Conservation (phyloP, 1,284 basidiomycete species). For the Ustilago crameri region DNA sequence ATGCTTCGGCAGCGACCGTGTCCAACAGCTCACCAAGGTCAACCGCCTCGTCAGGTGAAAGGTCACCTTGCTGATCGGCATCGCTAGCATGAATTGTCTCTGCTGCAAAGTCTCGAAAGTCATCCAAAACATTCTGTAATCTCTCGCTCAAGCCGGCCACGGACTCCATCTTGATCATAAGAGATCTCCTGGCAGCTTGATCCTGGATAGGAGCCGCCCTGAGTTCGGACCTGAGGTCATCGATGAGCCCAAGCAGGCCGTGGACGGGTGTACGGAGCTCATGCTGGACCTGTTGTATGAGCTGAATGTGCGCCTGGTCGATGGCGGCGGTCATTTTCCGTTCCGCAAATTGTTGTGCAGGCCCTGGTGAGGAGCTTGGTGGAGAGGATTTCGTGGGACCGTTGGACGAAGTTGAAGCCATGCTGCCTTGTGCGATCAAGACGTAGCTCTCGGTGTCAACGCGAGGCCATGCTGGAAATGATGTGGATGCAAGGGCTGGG, state of each 20-base stretch:
- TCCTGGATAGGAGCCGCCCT: constrained; percentile 10
- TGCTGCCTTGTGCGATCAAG: too few species aligned
- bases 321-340: constrained; percentile 33
- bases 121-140: constrained; percentile 38
- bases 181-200: constrained; percentile 10
- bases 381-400: too few species aligned
- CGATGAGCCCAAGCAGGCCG: constrained; percentile 40
- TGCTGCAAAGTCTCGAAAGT: constrained; percentile 44
- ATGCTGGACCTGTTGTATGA: constrained; percentile 56
- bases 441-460: too few species aligned
- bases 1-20: constrained; percentile 34
- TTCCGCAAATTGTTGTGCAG: constrained; percentile 28
- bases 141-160: constrained; percentile 43
- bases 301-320: constrained; percentile 48
- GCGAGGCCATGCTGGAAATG: too few species aligned
- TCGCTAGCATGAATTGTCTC: constrained; percentile 43
- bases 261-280: constrained; percentile 55
- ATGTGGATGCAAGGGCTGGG: too few species aligned
- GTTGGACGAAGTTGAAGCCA: too few species aligned
- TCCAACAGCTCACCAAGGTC: constrained; percentile 46
- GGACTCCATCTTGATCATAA: constrained; percentile 27
- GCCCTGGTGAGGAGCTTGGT: constrained; percentile 2
- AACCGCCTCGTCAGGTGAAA: constrained; percentile 32
- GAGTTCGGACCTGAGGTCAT: constrained; percentile 29
- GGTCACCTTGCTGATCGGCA: constrained; percentile 27